A percentile compares a stretch with the other conserved stretches of the same genome.
Evolutionary conservation across 1,284 basidiomycete genomes (phyloP).

Genomic region (Ceratobasidium theobromae): DNA sequence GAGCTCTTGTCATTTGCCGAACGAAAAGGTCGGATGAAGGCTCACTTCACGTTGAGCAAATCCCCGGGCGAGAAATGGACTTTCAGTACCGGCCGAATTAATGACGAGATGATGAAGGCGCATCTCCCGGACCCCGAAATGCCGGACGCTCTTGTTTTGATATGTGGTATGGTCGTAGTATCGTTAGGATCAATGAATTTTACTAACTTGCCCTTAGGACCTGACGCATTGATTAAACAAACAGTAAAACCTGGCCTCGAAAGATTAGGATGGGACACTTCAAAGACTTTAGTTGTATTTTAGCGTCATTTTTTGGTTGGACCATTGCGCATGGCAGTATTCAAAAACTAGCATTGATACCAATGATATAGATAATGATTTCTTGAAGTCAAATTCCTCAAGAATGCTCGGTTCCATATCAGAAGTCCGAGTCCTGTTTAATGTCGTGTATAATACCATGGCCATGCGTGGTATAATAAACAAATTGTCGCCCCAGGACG

Average conservation of each 20-base stretch:
- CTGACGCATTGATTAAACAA: conserved; percentile 48
- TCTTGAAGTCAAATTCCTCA: too few species aligned
- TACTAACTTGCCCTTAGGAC: conserved; percentile 37
- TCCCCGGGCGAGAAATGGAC: conserved; percentile 47
- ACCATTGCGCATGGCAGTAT: neutral
- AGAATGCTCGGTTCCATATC: too few species aligned
- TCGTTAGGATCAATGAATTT: neutral
- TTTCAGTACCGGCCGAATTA: conserved; percentile 51
- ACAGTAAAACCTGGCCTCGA: conserved; percentile 40
- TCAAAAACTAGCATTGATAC: neutral
- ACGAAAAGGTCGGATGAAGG: conserved; percentile 46
- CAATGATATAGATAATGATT: too few species aligned
- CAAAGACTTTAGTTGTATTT: conserved; percentile 41
- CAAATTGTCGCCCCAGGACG: too few species aligned
- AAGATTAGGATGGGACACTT: conserved; percentile 42
- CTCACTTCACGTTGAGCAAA: conserved; percentile 53
- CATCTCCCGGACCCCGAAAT: conserved; percentile 49
- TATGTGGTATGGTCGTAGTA: conserved; percentile 56
- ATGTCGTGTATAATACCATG: too few species aligned
- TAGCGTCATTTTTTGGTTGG: conserved; percentile 33
- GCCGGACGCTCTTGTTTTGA: conserved; percentile 49
- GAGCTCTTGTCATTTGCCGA: conserved; percentile 50
- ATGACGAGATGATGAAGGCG: conserved; percentile 45
- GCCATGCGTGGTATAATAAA: too few species aligned
- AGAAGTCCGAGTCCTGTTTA: too few species aligned